Evolutionary conservation across 2,329 filamentous ascomycete species (phyloP).

Genomic region (Ophiostoma novo-ulmi): DNA sequence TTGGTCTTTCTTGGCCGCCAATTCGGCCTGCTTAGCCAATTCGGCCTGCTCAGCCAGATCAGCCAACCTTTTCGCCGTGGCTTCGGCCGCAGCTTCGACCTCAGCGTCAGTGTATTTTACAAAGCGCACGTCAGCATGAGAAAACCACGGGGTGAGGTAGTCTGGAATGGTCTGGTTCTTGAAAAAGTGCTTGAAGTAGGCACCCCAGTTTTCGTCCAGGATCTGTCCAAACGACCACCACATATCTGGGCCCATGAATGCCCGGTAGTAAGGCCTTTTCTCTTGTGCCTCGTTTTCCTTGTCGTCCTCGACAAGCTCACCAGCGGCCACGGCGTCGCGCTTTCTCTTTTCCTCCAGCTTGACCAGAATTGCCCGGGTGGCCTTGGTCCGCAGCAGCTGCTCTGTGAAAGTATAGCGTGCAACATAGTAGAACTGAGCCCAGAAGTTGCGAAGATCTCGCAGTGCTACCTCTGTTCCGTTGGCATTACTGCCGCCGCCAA

Average conservation of each 20-base stretch:
- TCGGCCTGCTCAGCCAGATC: not conserved
- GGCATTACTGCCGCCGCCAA: not conserved
- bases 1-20: not conserved
- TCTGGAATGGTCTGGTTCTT: not conserved
- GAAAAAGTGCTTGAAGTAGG: conserved; percentile 1
- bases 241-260: not conserved
- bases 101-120: not conserved
- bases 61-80: not conserved
- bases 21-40: not conserved
- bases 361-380: not conserved
- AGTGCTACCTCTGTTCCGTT: not conserved
- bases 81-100: not conserved
- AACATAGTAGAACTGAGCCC: conserved; percentile 5
- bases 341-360: not conserved
- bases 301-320: not conserved
- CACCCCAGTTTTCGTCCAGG: not conserved
- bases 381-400: conserved; percentile 10
- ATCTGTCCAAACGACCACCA: not conserved
- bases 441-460: conserved; percentile 1
- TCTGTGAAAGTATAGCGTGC: not conserved
- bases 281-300: not conserved
- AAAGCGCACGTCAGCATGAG: not conserved
- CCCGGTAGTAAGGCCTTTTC: not conserved
- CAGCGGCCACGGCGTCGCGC: not conserved
- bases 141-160: not conserved